phyloP scores from a whole-genome alignment of 2,329 filamentous ascomycete species.

The Lachnellula hyalina region DNA sequence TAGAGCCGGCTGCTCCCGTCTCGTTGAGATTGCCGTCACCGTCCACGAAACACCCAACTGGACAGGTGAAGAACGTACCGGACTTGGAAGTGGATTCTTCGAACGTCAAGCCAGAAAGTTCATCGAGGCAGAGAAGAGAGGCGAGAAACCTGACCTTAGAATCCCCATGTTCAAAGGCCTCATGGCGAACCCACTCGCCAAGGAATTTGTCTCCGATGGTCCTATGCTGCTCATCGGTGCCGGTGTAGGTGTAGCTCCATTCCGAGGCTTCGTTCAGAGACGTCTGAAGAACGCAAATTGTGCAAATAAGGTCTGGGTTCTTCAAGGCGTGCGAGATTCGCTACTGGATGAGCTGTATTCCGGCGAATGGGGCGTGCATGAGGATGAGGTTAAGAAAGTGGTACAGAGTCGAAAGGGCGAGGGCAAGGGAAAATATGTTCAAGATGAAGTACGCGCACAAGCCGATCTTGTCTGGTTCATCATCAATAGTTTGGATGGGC shows the following conservation, averaged over 20 bases:
- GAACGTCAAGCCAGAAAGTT: conserved; percentile 75
- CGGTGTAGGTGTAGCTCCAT: conserved; percentile 93
- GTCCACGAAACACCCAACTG: conserved; percentile 84
- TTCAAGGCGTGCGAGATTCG: conserved; percentile 90
- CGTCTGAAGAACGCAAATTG: conserved; percentile 91
- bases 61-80: conserved; percentile 66
- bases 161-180: conserved; percentile 97
- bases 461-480: conserved; percentile 98
- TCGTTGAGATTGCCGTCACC: conserved; percentile 95
- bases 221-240: conserved; percentile 97
- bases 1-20: conserved; percentile 53
- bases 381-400: conserved; percentile 78
- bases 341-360: conserved; percentile 94
- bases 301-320: conserved; percentile 95
- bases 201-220: conserved; percentile 86
- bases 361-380: conserved; percentile 92
- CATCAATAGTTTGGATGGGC: conserved; percentile 90
- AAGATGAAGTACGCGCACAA: conserved; percentile 88
- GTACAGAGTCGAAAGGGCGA: conserved; percentile 65
- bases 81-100: conserved; percentile 89
- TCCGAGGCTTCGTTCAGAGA: conserved; percentile 95
- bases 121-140: conserved; percentile 60
- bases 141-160: conserved; percentile 59
- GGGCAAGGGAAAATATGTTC: conserved; percentile 75
- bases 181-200: conserved; percentile 93